These are phyloP conservation scores for Taxawa tesnikishii DNA, from an alignment of 2,329 filamentous ascomycete genomes.

Conservation along the genomic window DNA sequence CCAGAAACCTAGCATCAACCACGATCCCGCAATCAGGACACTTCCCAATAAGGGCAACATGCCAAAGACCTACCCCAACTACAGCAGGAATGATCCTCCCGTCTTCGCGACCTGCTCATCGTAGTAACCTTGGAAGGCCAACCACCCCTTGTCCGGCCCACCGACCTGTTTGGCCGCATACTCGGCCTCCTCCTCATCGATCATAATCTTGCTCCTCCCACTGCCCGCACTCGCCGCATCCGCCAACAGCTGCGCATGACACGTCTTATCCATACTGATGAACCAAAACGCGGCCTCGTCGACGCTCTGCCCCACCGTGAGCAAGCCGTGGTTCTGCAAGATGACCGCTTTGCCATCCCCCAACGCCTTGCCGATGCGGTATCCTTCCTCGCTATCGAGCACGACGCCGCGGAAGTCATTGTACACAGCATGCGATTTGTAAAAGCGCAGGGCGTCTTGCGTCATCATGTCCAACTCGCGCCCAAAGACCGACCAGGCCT, in stretches of 20 bases:
- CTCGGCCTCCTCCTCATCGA: slow-evolving; percentile 26
- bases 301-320: slow-evolving; percentile 24
- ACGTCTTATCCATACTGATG: slow-evolving; percentile 31
- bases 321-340: slow-evolving; percentile 26
- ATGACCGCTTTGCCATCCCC: slow-evolving; percentile 23
- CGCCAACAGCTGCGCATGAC: slow-evolving; percentile 31
- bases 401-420: slow-evolving; percentile 29
- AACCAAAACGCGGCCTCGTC: slow-evolving; percentile 36
- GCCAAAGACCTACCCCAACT: no score
- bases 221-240: slow-evolving; percentile 28
- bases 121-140: slow-evolving; percentile 41
- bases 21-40: no score
- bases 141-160: slow-evolving; percentile 39
- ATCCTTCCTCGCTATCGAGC: slow-evolving; percentile 29
- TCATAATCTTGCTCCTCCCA: slow-evolving; percentile 27
- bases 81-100: slow-evolving; percentile 34
- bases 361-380: slow-evolving; percentile 28
- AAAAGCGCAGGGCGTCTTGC: slow-evolving; percentile 33
- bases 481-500: slow-evolving; percentile 35
- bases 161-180: slow-evolving; percentile 30
- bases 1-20: no score
- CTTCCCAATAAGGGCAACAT: no score
- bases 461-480: slow-evolving; percentile 34
- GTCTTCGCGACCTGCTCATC: slow-evolving; percentile 41
- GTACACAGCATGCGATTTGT: slow-evolving; percentile 27